Evolutionary conservation across 1,284 basidiomycete genomes (phyloP), one percentile per base, ranked within the genome.

Genomic region (Mycena sp.): DNA sequence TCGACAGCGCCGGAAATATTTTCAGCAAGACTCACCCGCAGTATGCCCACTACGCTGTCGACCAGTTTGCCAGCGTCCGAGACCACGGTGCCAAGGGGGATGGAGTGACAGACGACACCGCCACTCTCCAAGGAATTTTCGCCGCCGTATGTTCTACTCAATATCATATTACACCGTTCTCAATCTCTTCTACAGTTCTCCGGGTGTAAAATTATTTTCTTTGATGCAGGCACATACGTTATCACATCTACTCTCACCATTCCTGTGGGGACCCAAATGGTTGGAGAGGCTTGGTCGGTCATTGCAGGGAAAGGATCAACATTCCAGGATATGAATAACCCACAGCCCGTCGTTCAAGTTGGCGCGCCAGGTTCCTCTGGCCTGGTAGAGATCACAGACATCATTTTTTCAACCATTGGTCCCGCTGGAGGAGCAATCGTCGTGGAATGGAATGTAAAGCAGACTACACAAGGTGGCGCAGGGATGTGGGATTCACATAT

Each of bases 141-240:
- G 72, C 83, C 58, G 76, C 84, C 78, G 89, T 87, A 64, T 32
- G 77, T n/a, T n/a, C n/a, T n/a, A n/a, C n/a, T n/a, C n/a, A n/a
- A n/a, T n/a, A n/a, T n/a, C n/a, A n/a, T n/a, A 45, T 23, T 12
- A 59, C 38, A 16, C 32, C n/a, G n/a, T n/a, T n/a, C 60, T 44
- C 58, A n/a, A 17, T 7, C 19, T 44, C 2, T 50, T 40, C 41
- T 19, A 16, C 62, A 91, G 88, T 90, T 81, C 71, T 77, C 88
- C 50, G 89, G 88, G 10, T 89, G 88, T 78, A 91, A 88, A 73
- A 88, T 93, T 70, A 87, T 93, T n/a, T n/a, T n/a, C n/a, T n/a
- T n/a, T n/a, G n/a, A n/a, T n/a, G n/a, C n/a, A n/a, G n/a, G n/a
- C n/a, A 84, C 85, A n/a, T 94, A 94, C 75, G 76, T 91, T 58